Evolutionary conservation across 1,139 yeast species (phyloP), one percentile per base, ranked within the genome.

Genomic region (Scheffersomyces segobiensis): DNA sequence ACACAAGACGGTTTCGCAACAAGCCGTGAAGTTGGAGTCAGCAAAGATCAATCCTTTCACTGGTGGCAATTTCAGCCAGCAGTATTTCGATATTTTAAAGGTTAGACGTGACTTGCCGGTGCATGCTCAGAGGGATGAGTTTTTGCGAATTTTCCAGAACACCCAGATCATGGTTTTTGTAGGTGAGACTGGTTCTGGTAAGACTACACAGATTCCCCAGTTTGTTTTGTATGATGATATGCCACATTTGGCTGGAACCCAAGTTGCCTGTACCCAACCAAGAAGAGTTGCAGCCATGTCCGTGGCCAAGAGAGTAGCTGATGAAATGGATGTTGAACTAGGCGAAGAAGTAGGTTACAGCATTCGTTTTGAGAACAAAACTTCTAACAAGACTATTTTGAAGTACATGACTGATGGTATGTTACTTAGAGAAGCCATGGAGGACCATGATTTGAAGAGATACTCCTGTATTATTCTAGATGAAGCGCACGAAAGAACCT

Each of bases 361-460:
- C 60, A 91, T 95, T 65, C 88, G 99, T 79, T 95, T 95, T 71
- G 99, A 95, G 67, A 95, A 95, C 74, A 91, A 87, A 67, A 91
- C 97, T 3, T 82, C 89, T 51, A 83, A 84, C 57, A 88, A 86
- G 65, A 95, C 99, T 1, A 83, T 93, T 54, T 81, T 95, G 68
- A 93, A 93, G 75, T 95, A 95, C 78, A 92, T 95, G 98, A 95
- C 99, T 17, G 99, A 95, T 78, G 99, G 99, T 87, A 93, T 95
- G 98, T 83, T 95, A 59, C 80, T 95, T 65, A 85, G 98, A 70
- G 99, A 95, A 76, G 98, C 98, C 47, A 93, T 95, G 98, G 96
- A 90, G 63, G 99, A 95, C 73, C 98, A 93, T 65, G 84, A 88
- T 61, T 81, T 95, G 70, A 78, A 79, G 7, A 82, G 89, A 62